These are phyloP conservation scores for Penicillium canariense DNA, from an alignment of 495 filamentous ascomycete genomes.

Conservation along the genomic window DNA sequence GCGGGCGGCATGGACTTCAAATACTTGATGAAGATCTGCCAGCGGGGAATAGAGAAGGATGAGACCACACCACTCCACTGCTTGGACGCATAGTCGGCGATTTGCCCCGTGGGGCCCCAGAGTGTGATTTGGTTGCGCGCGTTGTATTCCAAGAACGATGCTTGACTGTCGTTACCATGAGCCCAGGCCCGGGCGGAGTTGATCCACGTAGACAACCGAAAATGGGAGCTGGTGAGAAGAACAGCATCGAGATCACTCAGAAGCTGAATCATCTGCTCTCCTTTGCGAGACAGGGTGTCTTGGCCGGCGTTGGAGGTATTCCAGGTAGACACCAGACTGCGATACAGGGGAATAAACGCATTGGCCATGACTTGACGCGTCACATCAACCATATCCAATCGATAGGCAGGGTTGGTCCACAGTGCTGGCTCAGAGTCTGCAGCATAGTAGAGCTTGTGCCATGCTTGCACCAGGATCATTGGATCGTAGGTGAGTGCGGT, in stretches of 20 bases:
- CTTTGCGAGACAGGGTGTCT: slow-evolving; percentile 17
- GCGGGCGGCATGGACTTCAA: slow-evolving; percentile 27
- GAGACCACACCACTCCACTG: slow-evolving; percentile 48
- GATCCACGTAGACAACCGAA: slow-evolving; percentile 46
- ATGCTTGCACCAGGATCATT: slow-evolving; percentile 35
- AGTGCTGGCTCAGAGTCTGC: slow-evolving; percentile 31
- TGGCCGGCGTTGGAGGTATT: slow-evolving; percentile 22
- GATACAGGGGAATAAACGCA: slow-evolving; percentile 43
- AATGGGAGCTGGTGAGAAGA: slow-evolving; percentile 44
- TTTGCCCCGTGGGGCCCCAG: slow-evolving; percentile 52
- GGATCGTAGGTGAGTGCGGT: slow-evolving; percentile 48
- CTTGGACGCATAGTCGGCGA: slow-evolving; percentile 51
- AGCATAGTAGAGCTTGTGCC: slow-evolving; percentile 41
- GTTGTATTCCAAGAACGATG: slow-evolving; percentile 48
- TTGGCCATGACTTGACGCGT: slow-evolving; percentile 52
- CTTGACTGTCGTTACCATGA: slow-evolving; percentile 17
- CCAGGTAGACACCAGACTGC: slow-evolving; percentile 34
- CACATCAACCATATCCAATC: slow-evolving; percentile 51
- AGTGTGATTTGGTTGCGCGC: slow-evolving; percentile 54
- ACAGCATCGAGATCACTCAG: slow-evolving; percentile 43
- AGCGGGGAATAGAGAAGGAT: slow-evolving; percentile 49
- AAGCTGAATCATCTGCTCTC: slow-evolving; percentile 30
- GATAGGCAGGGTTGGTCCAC: slow-evolving; percentile 46
- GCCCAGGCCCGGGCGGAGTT: slow-evolving; percentile 37
- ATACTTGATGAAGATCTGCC: slow-evolving; percentile 49